A percentile compares a stretch with the other conserved stretches of the same genome.
phyloP scores from a whole-genome alignment of 345 rosid species.

The Schrenkiella parvula region DNA sequence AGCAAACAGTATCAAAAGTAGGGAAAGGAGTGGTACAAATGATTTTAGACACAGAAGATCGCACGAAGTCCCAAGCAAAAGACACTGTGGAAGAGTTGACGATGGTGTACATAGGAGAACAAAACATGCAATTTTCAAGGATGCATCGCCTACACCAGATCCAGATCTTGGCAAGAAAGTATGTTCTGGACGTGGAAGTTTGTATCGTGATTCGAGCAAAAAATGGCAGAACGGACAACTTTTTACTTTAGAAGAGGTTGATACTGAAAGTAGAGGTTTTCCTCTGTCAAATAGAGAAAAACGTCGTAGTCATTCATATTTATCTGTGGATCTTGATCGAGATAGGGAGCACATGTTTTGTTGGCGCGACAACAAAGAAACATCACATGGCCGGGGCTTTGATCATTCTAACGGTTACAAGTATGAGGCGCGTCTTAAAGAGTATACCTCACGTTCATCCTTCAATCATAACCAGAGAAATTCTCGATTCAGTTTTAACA shows the following conservation, averaged over 20 bases:
- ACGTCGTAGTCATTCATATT: slow-evolving; percentile 22
- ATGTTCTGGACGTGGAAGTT: slow-evolving; percentile 11
- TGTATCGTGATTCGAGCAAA: slow-evolving; percentile 20
- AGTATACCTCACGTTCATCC: slow-evolving; percentile 22
- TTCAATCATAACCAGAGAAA: slow-evolving; percentile 16
- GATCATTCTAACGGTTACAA: slow-evolving; percentile 24
- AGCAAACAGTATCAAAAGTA: slow-evolving; percentile 17
- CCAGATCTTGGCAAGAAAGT: slow-evolving; percentile 12
- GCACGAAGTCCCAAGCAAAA: slow-evolving; percentile 9
- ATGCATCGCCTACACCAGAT: slow-evolving; percentile 25
- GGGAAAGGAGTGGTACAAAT: slow-evolving; percentile 15
- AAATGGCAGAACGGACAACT: slow-evolving; percentile 3
- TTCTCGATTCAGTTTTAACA: slow-evolving; percentile 26
- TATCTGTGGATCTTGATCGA: slow-evolving; percentile 31
- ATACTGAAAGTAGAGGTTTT: slow-evolving; percentile 17
- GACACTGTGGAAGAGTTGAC: slow-evolving; percentile 25
- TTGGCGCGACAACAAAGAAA: slow-evolving; percentile 23
- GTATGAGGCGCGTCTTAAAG: slow-evolving; percentile 27
- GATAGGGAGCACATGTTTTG: slow-evolving; percentile 31
- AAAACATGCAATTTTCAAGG: slow-evolving; percentile 19
- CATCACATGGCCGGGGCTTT: slow-evolving; percentile 22
- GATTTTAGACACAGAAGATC: slow-evolving; percentile 25
- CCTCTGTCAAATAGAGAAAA: slow-evolving; percentile 23
- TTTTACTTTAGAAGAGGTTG: slow-evolving; percentile 5
- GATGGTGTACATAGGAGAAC: slow-evolving; percentile 21